Conservation (phyloP, 1,284 basidiomycete genomes). For the Fistulinella cinereoalba region DNA sequence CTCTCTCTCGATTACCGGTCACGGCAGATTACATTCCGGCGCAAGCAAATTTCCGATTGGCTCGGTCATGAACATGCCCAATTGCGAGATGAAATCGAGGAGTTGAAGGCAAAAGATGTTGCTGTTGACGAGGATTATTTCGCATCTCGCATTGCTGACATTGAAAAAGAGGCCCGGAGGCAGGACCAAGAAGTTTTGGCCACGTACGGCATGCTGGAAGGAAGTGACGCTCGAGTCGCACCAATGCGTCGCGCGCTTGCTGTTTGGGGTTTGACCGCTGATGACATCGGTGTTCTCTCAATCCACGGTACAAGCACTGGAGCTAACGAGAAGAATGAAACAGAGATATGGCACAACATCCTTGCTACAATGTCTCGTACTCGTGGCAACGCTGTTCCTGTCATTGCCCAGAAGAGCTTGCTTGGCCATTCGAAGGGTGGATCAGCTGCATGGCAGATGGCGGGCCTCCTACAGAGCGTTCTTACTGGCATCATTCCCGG, state of each 20-base stretch:
- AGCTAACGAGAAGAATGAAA: constrained; percentile 99
- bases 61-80: constrained; percentile 83
- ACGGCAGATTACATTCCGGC: constrained; percentile 90
- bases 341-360: constrained; percentile 93
- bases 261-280: constrained; percentile 91
- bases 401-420: constrained; percentile 96
- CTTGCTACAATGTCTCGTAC: constrained; percentile 87
- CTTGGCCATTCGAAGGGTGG: constrained; percentile 97
- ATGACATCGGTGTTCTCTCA: constrained; percentile 87
- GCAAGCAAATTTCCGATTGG: constrained; percentile 92
- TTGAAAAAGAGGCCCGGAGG: constrained; percentile 84
- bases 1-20: constrained; percentile 85
- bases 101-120: constrained; percentile 55
- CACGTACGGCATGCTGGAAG: constrained; percentile 94
- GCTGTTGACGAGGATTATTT: constrained; percentile 67
- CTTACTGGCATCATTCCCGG: constrained; percentile 91
- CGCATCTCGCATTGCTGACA: constrained; percentile 69
- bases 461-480: constrained; percentile 88
- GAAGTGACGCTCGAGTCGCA: constrained; percentile 78
- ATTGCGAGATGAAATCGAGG: constrained; percentile 74
- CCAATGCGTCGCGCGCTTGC: constrained; percentile 94
- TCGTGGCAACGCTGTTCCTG: constrained; percentile 91
- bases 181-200: constrained; percentile 90
- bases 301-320: constrained; percentile 96
- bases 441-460: constrained; percentile 96